Evolutionary conservation across 352 stramenopile species (phyloP).

Genomic region (Proteromonas lacertae): DNA sequence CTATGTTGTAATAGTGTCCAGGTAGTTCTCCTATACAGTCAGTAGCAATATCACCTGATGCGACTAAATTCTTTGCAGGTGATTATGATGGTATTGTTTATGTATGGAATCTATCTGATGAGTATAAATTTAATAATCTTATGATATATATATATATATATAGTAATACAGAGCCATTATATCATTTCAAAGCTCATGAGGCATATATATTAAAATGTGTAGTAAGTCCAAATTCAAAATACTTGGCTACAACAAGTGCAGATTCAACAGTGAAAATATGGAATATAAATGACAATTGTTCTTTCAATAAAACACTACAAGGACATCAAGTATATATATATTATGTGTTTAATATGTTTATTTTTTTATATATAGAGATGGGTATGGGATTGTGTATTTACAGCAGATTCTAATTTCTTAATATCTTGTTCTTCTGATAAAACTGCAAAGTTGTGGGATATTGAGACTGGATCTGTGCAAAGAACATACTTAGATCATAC

Average conservation of each 20-base stretch:
- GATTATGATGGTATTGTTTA: no score
- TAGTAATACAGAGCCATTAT: not conserved
- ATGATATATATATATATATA: not conserved
- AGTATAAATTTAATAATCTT: conserved; percentile 7
- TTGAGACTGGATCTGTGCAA: conserved; percentile 28
- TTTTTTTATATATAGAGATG: conserved; percentile 43
- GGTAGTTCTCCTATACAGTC: no score
- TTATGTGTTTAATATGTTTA: not conserved
- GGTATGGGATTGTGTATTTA: conserved; percentile 94
- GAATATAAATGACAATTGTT: conserved; percentile 15
- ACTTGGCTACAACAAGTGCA: conserved; percentile 54
- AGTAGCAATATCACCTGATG: no score
- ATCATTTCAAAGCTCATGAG: conserved; percentile 25
- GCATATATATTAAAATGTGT: conserved; percentile 52
- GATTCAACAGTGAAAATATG: conserved; percentile 68
- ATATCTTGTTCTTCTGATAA: conserved; percentile 79
- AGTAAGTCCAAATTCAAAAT: conserved; percentile 25
- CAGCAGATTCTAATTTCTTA: conserved; percentile 77
- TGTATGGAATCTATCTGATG: no score
- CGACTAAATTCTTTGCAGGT: no score
- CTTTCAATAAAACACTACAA: conserved; percentile 9
- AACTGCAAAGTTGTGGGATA: conserved; percentile 76
- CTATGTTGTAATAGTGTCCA: no score
- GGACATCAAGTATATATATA: conserved; percentile 4
- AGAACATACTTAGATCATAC: conserved; percentile 25